These are phyloP conservation scores for Fusarium sublunatum DNA, from an alignment of 2,329 filamentous ascomycete species.

Conservation along the genomic window DNA sequence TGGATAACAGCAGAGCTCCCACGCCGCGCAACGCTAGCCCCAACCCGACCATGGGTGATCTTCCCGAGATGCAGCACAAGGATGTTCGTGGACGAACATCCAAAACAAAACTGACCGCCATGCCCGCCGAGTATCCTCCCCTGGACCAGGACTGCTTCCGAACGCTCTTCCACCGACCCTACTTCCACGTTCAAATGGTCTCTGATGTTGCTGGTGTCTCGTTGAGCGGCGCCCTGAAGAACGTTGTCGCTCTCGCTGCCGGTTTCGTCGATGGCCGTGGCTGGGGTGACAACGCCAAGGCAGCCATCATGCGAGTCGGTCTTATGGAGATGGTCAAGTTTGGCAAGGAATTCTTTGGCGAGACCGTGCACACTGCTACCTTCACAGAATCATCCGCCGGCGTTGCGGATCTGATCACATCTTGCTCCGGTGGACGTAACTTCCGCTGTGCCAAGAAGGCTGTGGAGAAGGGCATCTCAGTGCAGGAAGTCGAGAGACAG, in stretches of 20 bases:
- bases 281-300: conserved; percentile 99
- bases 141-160: conserved; percentile 87
- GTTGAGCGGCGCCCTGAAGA: conserved; percentile 93
- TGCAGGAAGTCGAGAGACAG: conserved; percentile 87
- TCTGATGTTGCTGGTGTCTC: conserved; percentile 97
- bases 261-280: conserved; percentile 95
- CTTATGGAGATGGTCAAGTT: conserved; percentile 97
- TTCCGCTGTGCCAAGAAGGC: conserved; percentile 93
- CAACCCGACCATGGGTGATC: conserved; percentile 62
- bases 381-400: conserved; percentile 98
- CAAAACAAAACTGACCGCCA: conserved; percentile 76
- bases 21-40: conserved; percentile 61
- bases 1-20: conserved; percentile 81
- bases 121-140: conserved; percentile 85
- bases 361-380: conserved; percentile 82
- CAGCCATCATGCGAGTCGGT: conserved; percentile 97
- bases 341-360: conserved; percentile 89
- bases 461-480: conserved; percentile 79
- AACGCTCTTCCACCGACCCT: conserved; percentile 91
- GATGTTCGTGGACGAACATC: conserved; percentile 75
- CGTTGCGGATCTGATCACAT: conserved; percentile 95
- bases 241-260: conserved; percentile 92
- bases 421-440: conserved; percentile 91
- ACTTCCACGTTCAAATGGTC: conserved; percentile 96
- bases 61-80: conserved; percentile 71